Conservation (phyloP, 1,139 yeast species). For the Yamadazyma mexicana region DNA sequence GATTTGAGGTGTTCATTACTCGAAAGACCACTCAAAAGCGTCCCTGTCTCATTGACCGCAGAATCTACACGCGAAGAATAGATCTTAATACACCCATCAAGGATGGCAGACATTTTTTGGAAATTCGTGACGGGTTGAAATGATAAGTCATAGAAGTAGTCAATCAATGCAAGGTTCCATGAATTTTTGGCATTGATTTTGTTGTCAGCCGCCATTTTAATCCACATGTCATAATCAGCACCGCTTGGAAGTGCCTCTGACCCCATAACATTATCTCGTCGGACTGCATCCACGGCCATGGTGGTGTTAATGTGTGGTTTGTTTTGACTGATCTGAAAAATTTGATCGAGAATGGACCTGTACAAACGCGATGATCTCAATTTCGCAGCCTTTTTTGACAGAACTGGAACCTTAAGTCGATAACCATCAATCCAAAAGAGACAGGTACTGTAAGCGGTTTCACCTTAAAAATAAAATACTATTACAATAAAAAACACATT, state of each 20-base stretch:
- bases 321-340: neutral
- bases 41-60: slow-evolving; percentile 88
- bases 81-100: slow-evolving; percentile 43
- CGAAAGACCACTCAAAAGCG: slow-evolving; percentile 72
- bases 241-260: neutral
- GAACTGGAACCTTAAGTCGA: no score
- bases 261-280: neutral
- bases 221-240: slow-evolving; percentile 78
- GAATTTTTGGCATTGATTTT: slow-evolving; percentile 65
- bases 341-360: slow-evolving; percentile 2
- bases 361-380: slow-evolving; percentile 4
- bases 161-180: slow-evolving; percentile 82
- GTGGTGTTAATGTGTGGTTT: neutral
- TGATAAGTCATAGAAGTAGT: slow-evolving; percentile 62
- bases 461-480: no score
- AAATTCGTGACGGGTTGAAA: slow-evolving; percentile 47
- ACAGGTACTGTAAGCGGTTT: no score
- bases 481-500: no score
- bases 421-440: no score
- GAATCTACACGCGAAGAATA: slow-evolving; percentile 73
- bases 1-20: slow-evolving; percentile 19
- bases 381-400: slow-evolving; percentile 5
- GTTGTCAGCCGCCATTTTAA: slow-evolving; percentile 83
- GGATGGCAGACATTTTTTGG: slow-evolving; percentile 40
- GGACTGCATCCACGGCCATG: slow-evolving; percentile 1